Percentiles rank a stretch among this genome's conserved stretches.
Evolutionary conservation across 1,284 basidiomycete genomes (phyloP).

Genomic region (Anthracocystis setariae): DNA sequence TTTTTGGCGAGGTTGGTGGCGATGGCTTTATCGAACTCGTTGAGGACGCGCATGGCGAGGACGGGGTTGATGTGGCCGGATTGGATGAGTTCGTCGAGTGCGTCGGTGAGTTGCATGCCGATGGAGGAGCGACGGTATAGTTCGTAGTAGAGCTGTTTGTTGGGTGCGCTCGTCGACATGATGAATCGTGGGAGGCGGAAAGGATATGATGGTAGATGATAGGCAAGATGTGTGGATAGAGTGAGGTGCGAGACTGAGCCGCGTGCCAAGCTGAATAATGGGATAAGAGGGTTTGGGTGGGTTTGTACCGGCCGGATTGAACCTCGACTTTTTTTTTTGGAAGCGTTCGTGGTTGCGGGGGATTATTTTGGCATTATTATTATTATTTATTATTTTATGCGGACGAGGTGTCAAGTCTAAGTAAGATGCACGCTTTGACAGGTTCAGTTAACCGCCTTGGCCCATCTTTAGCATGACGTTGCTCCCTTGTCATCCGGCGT

Average conservation of each 20-base stretch:
- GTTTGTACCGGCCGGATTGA: no score
- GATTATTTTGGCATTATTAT: no score
- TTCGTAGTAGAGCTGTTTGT: slow-evolving; percentile 61
- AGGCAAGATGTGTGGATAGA: background rate
- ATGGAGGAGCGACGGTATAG: slow-evolving; percentile 71
- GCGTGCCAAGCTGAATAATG: no score
- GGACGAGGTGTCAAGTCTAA: no score
- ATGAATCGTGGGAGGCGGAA: background rate
- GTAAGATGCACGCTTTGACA: no score
- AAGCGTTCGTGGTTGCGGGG: no score
- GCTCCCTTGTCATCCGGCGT: no score
- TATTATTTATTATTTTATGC: no score
- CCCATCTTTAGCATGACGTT: no score
- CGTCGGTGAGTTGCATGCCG: slow-evolving; percentile 97
- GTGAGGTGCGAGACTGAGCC: background rate
- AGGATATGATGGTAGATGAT: background rate
- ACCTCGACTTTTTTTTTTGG: no score
- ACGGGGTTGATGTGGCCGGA: slow-evolving; percentile 96
- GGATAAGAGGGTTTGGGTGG: no score
- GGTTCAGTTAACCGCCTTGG: no score
- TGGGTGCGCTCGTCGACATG: slow-evolving; percentile 20
- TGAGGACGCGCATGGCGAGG: slow-evolving; percentile 93
- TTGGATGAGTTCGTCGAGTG: slow-evolving; percentile 97
- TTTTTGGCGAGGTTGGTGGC: slow-evolving; percentile 63
- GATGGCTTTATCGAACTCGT: slow-evolving; percentile 66